A percentile compares a stretch with the other conserved stretches of the same genome.
Evolutionary conservation across 805 yeast genomes (phyloP).

Genomic region (Lachancea meyersii): DNA sequence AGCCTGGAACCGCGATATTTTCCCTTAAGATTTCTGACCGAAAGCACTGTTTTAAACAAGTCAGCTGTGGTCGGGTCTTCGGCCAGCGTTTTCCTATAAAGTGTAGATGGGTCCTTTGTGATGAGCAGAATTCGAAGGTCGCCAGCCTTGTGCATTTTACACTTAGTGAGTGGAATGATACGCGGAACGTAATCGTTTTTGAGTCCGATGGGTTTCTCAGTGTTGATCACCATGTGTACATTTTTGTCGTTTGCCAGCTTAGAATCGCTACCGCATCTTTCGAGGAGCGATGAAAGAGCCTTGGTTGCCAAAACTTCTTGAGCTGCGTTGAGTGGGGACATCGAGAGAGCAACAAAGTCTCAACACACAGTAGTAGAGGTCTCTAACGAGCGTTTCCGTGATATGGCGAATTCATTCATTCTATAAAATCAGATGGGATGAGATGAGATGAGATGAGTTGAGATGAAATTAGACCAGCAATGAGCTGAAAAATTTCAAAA

Average conservation of each 20-base stretch:
- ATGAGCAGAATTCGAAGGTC: constrained; percentile 51
- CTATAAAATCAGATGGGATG: neutral
- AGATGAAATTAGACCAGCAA: neutral
- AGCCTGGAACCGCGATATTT: constrained; percentile 41
- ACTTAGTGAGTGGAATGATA: constrained; percentile 49
- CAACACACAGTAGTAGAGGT: neutral
- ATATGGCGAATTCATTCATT: too few relatives aligned
- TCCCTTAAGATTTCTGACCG: constrained; percentile 51
- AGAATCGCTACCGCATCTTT: constrained; percentile 30
- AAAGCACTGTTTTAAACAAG: constrained; percentile 51
- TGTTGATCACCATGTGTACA: constrained; percentile 41
- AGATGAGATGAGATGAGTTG: neutral
- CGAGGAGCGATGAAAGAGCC: constrained; percentile 22
- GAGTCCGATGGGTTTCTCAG: constrained; percentile 39
- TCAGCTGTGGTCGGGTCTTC: constrained; percentile 55
- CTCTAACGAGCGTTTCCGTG: neutral
- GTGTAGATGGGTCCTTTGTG: constrained; percentile 66
- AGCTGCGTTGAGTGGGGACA: constrained; percentile 9
- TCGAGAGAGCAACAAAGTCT: neutral
- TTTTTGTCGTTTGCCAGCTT: constrained; percentile 24
- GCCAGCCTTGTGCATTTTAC: constrained; percentile 43
- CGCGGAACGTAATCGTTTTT: constrained; percentile 49
- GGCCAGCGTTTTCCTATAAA: constrained; percentile 45
- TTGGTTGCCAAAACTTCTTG: constrained; percentile 14
- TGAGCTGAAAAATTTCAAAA: constrained; percentile 3